Evolutionary conservation across 208 protist species (phyloP), one percentile per base, ranked within the genome.

Genomic region (Leishmania lainsoni): DNA sequence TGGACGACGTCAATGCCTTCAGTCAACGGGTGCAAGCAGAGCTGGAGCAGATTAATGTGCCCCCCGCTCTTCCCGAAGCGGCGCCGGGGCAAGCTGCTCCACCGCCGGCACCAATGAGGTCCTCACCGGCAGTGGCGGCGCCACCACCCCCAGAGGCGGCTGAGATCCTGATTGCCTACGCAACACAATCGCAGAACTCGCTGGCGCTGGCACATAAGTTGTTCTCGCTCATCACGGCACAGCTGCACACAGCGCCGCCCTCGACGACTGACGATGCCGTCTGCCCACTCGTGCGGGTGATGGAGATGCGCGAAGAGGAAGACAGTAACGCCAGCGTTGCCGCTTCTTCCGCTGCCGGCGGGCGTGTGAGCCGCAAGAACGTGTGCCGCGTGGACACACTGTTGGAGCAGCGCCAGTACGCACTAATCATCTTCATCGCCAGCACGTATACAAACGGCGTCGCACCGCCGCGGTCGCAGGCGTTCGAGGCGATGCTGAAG

Each of bases 361-460:
- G 5, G 73, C 58, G 42, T 69, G 65, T n/a, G 68, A 73, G 42
- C n/a, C 70, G 74, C 16, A 45, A 10, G 70, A 81, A 56, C 75
- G 68, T 32, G 75, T 81, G 75, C 73, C 87, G 84, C 72, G 81
- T 92, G 0, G 91, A 94, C 65, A 89, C 86, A 16, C 71, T 97
- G 3, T 66, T 95, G 5, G 90, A 94, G 14, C 74, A 84, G 49
- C 72, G 76, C 42, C 32, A 74, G 5, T 93, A 93, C 75, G 82
- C 73, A 0, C 76, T 94, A 16, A 83, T 91, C 66, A 83, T 98
- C 56, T 95, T 97, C 58, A 81, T 98, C 65, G 85, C 86, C 16
- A 96, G 92, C 77, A 97, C 95, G 29, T 95, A 92, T 80, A 96
- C 91, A 3, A 89, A 92, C 75, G 96, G 96, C 48, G 71, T 52